These are phyloP conservation scores for Xylaria castorea DNA, from an alignment of 495 filamentous ascomycete genomes.

Conservation along the genomic window DNA sequence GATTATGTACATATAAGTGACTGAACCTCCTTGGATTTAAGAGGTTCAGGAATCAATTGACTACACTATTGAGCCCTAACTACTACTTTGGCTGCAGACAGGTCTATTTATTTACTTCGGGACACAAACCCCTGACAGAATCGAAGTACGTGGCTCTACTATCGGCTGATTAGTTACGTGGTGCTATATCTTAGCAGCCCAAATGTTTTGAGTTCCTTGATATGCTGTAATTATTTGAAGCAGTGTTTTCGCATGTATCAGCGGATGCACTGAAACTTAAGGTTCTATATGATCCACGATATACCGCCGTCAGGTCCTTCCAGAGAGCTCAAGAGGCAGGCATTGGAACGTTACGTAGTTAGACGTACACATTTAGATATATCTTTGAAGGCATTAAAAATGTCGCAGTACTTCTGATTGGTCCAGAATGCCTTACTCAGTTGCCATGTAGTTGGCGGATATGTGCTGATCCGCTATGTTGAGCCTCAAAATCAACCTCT, in stretches of 20 bases:
- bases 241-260: neutral
- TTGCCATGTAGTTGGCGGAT: neutral
- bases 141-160: neutral
- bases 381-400: neutral
- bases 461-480: neutral
- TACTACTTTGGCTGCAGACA: too few relatives aligned
- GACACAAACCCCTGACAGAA: too few relatives aligned
- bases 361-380: neutral
- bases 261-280: neutral
- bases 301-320: neutral
- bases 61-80: too few relatives aligned
- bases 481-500: neutral
- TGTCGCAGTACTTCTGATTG: neutral
- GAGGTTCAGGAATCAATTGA: too few relatives aligned
- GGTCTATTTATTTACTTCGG: too few relatives aligned
- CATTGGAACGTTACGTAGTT: neutral
- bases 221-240: neutral
- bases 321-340: neutral
- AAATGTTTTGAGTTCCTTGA: neutral
- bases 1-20: too few relatives aligned
- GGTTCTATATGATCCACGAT: neutral
- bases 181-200: too few relatives aligned
- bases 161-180: too few relatives aligned
- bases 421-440: neutral
- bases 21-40: too few relatives aligned